phyloP scores from a whole-genome alignment of 2,329 filamentous ascomycete genomes.

The Hypoxylon sp. region DNA sequence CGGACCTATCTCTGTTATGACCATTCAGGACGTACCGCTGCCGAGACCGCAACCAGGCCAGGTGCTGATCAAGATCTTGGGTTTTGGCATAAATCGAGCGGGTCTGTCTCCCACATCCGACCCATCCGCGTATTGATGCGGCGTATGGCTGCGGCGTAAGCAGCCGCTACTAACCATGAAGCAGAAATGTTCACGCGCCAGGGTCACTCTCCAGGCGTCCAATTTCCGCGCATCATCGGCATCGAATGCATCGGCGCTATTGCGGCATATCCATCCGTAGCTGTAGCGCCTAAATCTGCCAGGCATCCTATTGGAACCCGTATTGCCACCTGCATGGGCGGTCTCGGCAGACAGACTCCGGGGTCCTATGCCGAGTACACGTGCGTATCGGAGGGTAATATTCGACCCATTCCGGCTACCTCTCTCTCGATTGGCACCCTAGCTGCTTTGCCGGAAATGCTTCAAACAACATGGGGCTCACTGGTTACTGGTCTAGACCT shows the following conservation, averaged over 20 bases:
- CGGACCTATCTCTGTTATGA: slow-evolving; percentile 59
- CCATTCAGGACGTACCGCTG: slow-evolving; percentile 57
- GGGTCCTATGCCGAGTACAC: slow-evolving; percentile 67
- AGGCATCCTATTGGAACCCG: slow-evolving; percentile 47
- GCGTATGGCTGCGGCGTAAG: slow-evolving; percentile 1
- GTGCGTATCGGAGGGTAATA: slow-evolving; percentile 60
- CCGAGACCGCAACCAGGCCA: slow-evolving; percentile 57
- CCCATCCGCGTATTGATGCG: slow-evolving; percentile 13
- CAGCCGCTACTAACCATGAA: slow-evolving; percentile 21
- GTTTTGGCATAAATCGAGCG: slow-evolving; percentile 63
- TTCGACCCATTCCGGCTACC: slow-evolving; percentile 54
- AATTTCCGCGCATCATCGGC: slow-evolving; percentile 62
- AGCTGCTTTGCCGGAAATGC: slow-evolving; percentile 65
- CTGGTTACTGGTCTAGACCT: slow-evolving; percentile 59
- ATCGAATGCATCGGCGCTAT: slow-evolving; percentile 64
- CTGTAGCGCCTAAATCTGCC: background rate
- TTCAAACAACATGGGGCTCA: slow-evolving; percentile 65
- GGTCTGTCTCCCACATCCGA: slow-evolving; percentile 28
- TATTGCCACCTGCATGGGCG: slow-evolving; percentile 65
- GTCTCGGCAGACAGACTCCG: slow-evolving; percentile 63
- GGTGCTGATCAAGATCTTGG: slow-evolving; percentile 61
- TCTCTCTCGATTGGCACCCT: slow-evolving; percentile 54
- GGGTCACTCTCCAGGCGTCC: slow-evolving; percentile 58
- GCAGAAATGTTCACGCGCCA: slow-evolving; percentile 64
- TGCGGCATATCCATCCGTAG: slow-evolving; percentile 52